These are phyloP conservation scores for Elsinoe australis DNA, from an alignment of 2,329 filamentous ascomycete species.

Conservation along the genomic window DNA sequence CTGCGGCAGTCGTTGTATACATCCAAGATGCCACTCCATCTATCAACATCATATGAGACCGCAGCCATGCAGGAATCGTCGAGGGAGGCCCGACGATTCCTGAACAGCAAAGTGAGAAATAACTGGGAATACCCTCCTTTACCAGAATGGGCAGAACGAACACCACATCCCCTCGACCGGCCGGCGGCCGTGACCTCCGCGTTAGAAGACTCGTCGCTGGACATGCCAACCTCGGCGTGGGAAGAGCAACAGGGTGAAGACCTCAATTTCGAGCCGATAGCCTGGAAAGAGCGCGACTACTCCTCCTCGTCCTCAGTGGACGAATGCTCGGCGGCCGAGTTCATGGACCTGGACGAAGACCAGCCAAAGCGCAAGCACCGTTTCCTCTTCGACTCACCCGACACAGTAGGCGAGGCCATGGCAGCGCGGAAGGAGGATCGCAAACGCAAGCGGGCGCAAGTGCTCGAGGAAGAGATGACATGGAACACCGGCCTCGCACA, in stretches of 20 bases:
- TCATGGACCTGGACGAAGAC: conserved; percentile 17
- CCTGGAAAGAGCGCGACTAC: conserved; percentile 40
- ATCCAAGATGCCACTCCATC: conserved; percentile 7
- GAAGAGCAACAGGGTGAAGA: conserved; percentile 22
- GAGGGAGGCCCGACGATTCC: conserved; percentile 36
- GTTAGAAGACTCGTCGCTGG: background rate
- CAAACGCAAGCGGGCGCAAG: conserved; percentile 33
- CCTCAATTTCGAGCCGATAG: conserved; percentile 31
- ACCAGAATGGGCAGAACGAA: conserved; percentile 22
- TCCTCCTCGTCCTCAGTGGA: conserved; percentile 25
- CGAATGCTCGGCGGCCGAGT: conserved; percentile 27
- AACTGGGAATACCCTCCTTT: conserved; percentile 40
- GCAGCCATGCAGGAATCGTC: conserved; percentile 29
- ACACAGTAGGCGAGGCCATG: conserved; percentile 33
- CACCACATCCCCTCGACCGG: conserved; percentile 10
- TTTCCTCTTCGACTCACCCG: conserved; percentile 40
- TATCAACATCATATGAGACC: background rate
- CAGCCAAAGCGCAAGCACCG: conserved; percentile 20
- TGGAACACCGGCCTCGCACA: conserved; percentile 81
- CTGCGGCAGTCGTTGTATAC: background rate
- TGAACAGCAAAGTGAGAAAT: conserved; percentile 36
- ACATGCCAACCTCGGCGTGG: conserved; percentile 16
- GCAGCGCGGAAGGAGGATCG: conserved; percentile 27
- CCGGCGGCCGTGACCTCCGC: background rate
- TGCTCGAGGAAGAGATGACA: conserved; percentile 37